Conservation (phyloP, 805 yeast genomes). For the Kodamaea sagamina region DNA sequence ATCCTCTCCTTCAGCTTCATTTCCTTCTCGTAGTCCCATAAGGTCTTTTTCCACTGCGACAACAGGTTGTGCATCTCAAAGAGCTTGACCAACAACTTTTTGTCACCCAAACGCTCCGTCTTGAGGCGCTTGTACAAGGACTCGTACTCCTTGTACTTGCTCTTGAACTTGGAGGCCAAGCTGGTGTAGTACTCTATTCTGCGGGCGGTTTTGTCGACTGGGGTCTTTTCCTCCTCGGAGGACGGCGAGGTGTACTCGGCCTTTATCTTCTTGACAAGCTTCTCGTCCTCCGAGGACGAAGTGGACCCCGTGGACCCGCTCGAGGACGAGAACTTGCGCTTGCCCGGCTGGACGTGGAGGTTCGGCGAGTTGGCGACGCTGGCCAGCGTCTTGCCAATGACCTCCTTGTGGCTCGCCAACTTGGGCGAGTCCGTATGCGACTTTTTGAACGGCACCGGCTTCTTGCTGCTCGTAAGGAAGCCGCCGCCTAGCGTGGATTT, state of each 20-base stretch:
- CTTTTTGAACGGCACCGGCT: slow-evolving; percentile 15
- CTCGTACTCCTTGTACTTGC: slow-evolving; percentile 51
- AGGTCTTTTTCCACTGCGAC: slow-evolving; percentile 55
- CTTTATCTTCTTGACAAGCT: slow-evolving; percentile 18
- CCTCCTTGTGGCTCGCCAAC: slow-evolving; percentile 10
- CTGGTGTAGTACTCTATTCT: slow-evolving; percentile 40
- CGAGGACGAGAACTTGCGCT: slow-evolving; percentile 17
- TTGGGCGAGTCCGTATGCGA: slow-evolving; percentile 27
- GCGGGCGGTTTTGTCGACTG: slow-evolving; percentile 17
- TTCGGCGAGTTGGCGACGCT: slow-evolving; percentile 10
- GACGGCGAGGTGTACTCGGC: slow-evolving; percentile 39
- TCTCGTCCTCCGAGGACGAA: slow-evolving; percentile 26
- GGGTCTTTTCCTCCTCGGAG: slow-evolving; percentile 14
- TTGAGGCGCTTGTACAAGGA: slow-evolving; percentile 37
- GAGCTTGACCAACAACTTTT: slow-evolving; percentile 37
- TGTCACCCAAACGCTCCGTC: slow-evolving; percentile 21
- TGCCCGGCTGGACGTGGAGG: slow-evolving; percentile 1
- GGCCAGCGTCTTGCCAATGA: not conserved
- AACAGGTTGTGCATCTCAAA: slow-evolving; percentile 53
- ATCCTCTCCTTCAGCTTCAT: slow-evolving; percentile 32
- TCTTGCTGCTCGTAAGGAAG: slow-evolving; percentile 7
- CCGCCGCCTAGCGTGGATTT: slow-evolving; percentile 11
- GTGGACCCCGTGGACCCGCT: slow-evolving; percentile 22
- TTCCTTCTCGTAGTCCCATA: slow-evolving; percentile 50
- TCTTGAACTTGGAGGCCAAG: slow-evolving; percentile 50